Percentiles rank a stretch among this genome's conserved stretches.
These are phyloP conservation scores for Moniliella sp. DNA, from an alignment of 1,284 basidiomycete genomes.

Conservation along the genomic window DNA sequence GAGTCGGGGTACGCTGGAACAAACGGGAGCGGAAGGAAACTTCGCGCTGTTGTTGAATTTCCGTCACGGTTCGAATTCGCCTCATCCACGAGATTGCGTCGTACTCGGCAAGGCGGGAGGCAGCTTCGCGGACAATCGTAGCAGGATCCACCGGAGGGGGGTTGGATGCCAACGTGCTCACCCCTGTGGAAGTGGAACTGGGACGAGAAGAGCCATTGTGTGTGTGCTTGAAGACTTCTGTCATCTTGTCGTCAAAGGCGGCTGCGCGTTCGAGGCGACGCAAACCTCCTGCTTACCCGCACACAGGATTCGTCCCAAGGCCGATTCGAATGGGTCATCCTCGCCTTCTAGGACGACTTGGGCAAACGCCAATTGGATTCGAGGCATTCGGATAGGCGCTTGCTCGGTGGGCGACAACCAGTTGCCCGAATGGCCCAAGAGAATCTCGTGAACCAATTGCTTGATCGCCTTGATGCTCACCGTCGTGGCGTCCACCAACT, in stretches of 20 bases:
- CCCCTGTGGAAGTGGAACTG: too few relatives aligned
- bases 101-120: too few relatives aligned
- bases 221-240: too few relatives aligned
- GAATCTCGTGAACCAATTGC: slow-evolving; percentile 35
- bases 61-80: too few relatives aligned
- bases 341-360: slow-evolving; percentile 53
- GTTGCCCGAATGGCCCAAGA: slow-evolving; percentile 23
- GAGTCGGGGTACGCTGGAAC: too few relatives aligned
- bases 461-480: slow-evolving; percentile 36
- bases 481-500: slow-evolving; percentile 33
- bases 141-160: too few relatives aligned
- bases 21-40: too few relatives aligned
- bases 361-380: slow-evolving; percentile 42
- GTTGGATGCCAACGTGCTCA: too few relatives aligned
- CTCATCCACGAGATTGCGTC: too few relatives aligned
- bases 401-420: slow-evolving; percentile 21
- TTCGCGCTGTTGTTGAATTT: too few relatives aligned
- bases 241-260: slow-evolving; percentile 51
- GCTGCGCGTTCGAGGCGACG: slow-evolving; percentile 55
- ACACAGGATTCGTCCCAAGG: slow-evolving; percentile 55
- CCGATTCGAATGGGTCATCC: slow-evolving; percentile 68
- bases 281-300: slow-evolving; percentile 55
- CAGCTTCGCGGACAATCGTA: too few relatives aligned
- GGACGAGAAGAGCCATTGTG: too few relatives aligned
- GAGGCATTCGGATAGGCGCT: slow-evolving; percentile 38